Percentiles rank a stretch among this genome's conserved stretches.
Conservation (phyloP, 2,329 filamentous ascomycete genomes). For the Dothideomycetidae sp. region DNA sequence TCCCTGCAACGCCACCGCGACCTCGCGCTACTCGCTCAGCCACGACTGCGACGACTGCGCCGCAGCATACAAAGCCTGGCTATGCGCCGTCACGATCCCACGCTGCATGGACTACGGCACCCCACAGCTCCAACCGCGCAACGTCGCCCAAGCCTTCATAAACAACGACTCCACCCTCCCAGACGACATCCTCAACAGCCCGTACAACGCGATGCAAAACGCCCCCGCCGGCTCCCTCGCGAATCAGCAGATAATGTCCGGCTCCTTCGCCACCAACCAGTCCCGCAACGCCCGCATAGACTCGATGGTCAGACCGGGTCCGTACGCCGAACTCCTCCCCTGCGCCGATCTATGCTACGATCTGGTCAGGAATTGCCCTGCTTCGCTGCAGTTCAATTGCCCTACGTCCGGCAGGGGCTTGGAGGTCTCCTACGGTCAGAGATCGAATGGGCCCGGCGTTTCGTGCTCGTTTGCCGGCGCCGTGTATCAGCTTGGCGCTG, state of each 20-base stretch:
- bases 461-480: slow-evolving; percentile 25
- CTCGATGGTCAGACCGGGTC: slow-evolving; percentile 56
- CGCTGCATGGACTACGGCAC: slow-evolving; percentile 74
- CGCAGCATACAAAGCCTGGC: slow-evolving; percentile 78
- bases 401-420: slow-evolving; percentile 39
- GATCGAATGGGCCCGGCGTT: slow-evolving; percentile 16
- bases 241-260: slow-evolving; percentile 19
- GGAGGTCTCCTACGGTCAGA: slow-evolving; percentile 37
- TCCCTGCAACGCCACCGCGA: slow-evolving; percentile 62
- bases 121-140: slow-evolving; percentile 49
- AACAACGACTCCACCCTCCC: slow-evolving; percentile 18
- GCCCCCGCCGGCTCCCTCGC: slow-evolving; percentile 22
- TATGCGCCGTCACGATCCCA: slow-evolving; percentile 85
- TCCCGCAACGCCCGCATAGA: slow-evolving; percentile 49
- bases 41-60: slow-evolving; percentile 63
- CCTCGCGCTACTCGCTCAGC: slow-evolving; percentile 68
- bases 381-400: slow-evolving; percentile 60
- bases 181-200: slow-evolving; percentile 13
- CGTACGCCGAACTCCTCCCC: slow-evolving; percentile 85
- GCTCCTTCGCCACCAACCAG: slow-evolving; percentile 20
- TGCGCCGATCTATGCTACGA: slow-evolving; percentile 80
- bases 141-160: slow-evolving; percentile 40
- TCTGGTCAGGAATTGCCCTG: slow-evolving; percentile 72
- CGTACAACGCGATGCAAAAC: slow-evolving; percentile 21
- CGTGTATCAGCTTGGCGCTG: slow-evolving; percentile 21